A percentile compares a stretch with the other conserved stretches of the same genome.
These are phyloP conservation scores for Candida palmyrensis DNA, from an alignment of 805 yeast species.

Conservation along the genomic window DNA sequence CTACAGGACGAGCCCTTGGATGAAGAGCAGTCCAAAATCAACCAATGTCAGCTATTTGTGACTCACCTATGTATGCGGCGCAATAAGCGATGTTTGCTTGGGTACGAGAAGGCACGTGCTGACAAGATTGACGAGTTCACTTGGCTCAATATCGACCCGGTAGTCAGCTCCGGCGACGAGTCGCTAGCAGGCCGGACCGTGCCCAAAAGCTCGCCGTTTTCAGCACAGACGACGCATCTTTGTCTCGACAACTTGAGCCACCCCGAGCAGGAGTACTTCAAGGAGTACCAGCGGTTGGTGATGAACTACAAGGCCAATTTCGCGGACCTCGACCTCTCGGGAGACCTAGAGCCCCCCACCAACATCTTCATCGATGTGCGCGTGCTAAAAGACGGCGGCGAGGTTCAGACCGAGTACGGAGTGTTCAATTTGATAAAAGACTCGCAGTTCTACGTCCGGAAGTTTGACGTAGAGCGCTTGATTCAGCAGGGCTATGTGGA, in stretches of 20 bases:
- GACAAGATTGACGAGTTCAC: conserved; percentile 58
- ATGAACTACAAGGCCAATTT: conserved; percentile 74
- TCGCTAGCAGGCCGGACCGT: neutral
- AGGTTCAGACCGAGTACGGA: conserved; percentile 95
- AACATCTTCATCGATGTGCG: conserved; percentile 92
- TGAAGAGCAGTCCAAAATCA: conserved; percentile 39
- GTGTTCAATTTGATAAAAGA: conserved; percentile 90
- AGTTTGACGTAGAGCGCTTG: conserved; percentile 88
- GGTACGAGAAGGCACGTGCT: conserved; percentile 73
- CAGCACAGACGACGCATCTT: conserved; percentile 20
- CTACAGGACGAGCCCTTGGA: conserved; percentile 13
- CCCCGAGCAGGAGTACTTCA: conserved; percentile 73
- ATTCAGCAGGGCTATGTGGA: conserved; percentile 93
- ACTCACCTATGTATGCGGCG: conserved; percentile 75
- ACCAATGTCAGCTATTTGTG: conserved; percentile 62
- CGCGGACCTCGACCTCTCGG: conserved; percentile 81
- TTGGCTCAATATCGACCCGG: conserved; percentile 67
- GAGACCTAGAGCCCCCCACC: conserved; percentile 84
- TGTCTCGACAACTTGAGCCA: conserved; percentile 56
- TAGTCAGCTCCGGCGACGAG: conserved; percentile 9
- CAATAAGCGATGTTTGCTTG: conserved; percentile 84
- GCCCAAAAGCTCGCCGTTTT: neutral
- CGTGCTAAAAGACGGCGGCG: conserved; percentile 92
- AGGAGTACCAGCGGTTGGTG: conserved; percentile 63
- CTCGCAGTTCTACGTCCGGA: conserved; percentile 90